These are phyloP conservation scores for Eremochloa ophiuroides DNA, from an alignment of 176 grass and related monocot species.

Conservation along the genomic window DNA sequence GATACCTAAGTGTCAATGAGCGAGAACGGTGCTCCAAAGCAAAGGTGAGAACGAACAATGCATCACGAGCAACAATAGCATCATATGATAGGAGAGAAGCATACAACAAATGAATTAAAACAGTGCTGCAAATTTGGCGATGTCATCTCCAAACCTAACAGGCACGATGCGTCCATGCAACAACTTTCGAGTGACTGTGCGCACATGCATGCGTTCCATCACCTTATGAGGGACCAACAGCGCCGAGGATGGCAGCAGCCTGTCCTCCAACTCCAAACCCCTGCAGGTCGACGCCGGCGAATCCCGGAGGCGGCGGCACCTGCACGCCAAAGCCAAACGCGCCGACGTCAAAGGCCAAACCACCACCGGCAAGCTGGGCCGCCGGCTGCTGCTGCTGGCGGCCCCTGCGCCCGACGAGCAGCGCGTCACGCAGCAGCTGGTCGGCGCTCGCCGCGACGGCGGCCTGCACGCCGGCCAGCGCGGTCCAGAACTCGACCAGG, in stretches of 20 bases:
- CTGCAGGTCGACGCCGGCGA: neutral
- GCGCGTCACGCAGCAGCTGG: slow-evolving; percentile 22
- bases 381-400: neutral
- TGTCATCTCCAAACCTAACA: neutral
- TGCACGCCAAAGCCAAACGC: neutral
- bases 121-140: neutral
- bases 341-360: neutral
- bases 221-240: neutral
- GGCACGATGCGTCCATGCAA: neutral
- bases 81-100: neutral
- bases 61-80: too few relatives aligned
- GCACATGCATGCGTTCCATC: neutral
- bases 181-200: neutral
- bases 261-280: neutral
- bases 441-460: neutral
- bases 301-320: neutral
- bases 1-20: neutral
- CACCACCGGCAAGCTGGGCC: neutral
- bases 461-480: neutral
- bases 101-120: neutral
- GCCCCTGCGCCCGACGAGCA: slow-evolving; percentile 13
- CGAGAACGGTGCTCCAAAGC: neutral
- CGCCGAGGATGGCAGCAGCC: neutral
- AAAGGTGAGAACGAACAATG: neutral
- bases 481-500: neutral